These are phyloP conservation scores for Mucor circinelloides DNA, from an alignment of 371 early-diverging fungal species.

Conservation along the genomic window DNA sequence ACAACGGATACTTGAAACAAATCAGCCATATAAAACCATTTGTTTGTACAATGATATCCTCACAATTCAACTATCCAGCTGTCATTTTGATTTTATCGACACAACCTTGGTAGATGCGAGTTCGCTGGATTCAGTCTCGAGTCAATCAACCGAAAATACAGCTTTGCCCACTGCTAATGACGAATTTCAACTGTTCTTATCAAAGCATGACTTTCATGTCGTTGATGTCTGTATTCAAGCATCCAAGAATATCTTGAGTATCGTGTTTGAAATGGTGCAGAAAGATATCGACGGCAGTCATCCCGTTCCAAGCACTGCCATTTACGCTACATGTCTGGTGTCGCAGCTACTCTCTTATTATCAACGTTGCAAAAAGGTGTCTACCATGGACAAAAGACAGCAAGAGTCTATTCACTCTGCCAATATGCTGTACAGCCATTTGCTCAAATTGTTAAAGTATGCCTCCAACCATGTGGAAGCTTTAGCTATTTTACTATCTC, in stretches of 20 bases:
- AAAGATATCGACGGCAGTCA: neutral
- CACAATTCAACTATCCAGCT: neutral
- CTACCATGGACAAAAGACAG: neutral
- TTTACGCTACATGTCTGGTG: neutral
- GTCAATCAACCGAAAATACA: neutral
- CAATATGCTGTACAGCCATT: neutral
- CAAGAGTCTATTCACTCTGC: neutral
- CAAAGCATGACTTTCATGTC: neutral
- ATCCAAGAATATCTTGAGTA: conserved; percentile 16
- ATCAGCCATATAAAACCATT: neutral
- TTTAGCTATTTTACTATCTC: neutral
- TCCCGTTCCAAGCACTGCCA: neutral
- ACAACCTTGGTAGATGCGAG: neutral
- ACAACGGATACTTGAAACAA: neutral
- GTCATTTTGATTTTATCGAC: neutral
- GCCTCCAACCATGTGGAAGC: neutral
- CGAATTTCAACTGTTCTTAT: neutral
- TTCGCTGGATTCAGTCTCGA: neutral
- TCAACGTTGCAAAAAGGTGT: neutral
- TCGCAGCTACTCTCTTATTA: neutral
- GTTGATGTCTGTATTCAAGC: neutral
- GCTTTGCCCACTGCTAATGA: neutral
- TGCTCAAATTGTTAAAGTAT: neutral
- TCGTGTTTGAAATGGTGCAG: conserved; percentile 1
- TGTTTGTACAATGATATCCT: conserved; percentile 7